Evolutionary conservation across 2,329 filamentous ascomycete genomes (phyloP).

Genomic region (Helminthosporium solani): DNA sequence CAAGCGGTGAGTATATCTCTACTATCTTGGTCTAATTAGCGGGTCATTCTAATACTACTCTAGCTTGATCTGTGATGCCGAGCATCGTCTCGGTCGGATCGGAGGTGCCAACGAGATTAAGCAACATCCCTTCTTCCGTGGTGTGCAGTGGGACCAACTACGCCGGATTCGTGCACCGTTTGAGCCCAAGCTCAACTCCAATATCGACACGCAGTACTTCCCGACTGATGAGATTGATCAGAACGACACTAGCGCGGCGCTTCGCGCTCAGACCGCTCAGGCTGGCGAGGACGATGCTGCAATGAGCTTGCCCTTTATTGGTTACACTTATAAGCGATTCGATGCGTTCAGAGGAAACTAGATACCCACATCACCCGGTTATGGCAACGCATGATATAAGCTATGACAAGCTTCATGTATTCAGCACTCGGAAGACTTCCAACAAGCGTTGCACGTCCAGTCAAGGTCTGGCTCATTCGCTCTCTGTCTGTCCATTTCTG

Average conservation of each 20-base stretch:
- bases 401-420: constrained; percentile 5
- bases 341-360: constrained; percentile 58
- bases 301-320: constrained; percentile 93
- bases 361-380: constrained; percentile 12
- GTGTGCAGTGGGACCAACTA: constrained; percentile 90
- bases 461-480: not conserved
- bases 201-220: constrained; percentile 97
- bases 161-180: constrained; percentile 93
- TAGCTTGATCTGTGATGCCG: constrained; percentile 90
- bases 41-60: constrained; percentile 20
- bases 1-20: constrained; percentile 64
- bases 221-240: constrained; percentile 98
- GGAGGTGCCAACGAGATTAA: constrained; percentile 91
- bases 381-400: constrained; percentile 12
- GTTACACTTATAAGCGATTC: constrained; percentile 98
- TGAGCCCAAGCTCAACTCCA: constrained; percentile 87
- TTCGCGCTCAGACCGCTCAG: constrained; percentile 78
- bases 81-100: constrained; percentile 81
- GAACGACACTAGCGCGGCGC: constrained; percentile 84
- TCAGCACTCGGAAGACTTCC: not conserved
- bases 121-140: constrained; percentile 91
- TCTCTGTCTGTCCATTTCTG: not conserved
- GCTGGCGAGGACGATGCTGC: constrained; percentile 74
- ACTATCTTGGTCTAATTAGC: constrained; percentile 4
- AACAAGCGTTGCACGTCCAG: not conserved